Evolutionary conservation across 306 rosid genomes (phyloP).

Genomic region (Delonix regia): DNA sequence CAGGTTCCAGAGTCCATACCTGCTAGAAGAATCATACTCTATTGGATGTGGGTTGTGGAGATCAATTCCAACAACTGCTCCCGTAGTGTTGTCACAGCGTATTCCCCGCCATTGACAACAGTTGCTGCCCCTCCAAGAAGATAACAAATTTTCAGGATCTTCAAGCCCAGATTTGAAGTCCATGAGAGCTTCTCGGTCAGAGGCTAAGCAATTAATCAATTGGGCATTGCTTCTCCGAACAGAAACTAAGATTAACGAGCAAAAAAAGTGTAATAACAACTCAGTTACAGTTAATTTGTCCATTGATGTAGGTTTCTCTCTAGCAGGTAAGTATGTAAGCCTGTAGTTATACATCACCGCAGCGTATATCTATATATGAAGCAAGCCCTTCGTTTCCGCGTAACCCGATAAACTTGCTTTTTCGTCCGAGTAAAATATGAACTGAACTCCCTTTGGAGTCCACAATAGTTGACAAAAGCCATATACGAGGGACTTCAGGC

Average conservation of each 20-base stretch:
- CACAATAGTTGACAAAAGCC: no score
- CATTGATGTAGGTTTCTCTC: slow-evolving; percentile 16
- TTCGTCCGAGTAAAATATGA: no score
- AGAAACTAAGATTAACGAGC: neutral
- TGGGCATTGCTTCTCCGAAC: slow-evolving; percentile 9
- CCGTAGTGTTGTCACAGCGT: slow-evolving; percentile 38
- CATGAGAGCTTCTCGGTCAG: slow-evolving; percentile 41
- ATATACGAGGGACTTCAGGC: no score
- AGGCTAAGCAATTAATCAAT: slow-evolving; percentile 33
- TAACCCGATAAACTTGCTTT: no score
- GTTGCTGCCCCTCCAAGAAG: slow-evolving; percentile 44
- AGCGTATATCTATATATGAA: no score
- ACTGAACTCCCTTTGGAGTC: no score
- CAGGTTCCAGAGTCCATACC: slow-evolving; percentile 42
- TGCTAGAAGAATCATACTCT: neutral
- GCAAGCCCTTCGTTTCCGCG: neutral
- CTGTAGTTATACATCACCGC: neutral
- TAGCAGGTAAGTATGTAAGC: neutral
- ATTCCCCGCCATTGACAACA: slow-evolving; percentile 57
- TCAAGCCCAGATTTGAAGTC: slow-evolving; percentile 43
- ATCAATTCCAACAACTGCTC: slow-evolving; percentile 47
- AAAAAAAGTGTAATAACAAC: slow-evolving; percentile 15
- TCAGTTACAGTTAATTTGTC: slow-evolving; percentile 15
- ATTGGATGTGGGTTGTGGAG: slow-evolving; percentile 37
- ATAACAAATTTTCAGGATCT: slow-evolving; percentile 44